Conservation (phyloP, 768 basidiomycete genomes). For the Coprinopsis cinerea region DNA sequence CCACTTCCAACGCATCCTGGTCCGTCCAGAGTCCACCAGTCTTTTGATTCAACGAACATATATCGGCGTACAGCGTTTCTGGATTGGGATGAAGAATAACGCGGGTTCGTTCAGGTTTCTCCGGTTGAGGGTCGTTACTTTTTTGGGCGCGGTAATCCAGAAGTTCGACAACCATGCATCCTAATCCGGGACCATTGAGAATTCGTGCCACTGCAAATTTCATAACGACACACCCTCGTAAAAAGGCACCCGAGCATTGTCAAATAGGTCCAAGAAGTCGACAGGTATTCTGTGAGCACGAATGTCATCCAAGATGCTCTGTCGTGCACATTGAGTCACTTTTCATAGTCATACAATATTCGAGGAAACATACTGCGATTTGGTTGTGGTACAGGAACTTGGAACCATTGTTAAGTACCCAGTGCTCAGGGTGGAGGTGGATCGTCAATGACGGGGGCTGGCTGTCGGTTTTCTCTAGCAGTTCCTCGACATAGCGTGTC, state of each 20-base stretch:
- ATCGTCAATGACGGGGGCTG: slow-evolving; percentile 73
- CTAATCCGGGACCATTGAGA: slow-evolving; percentile 29
- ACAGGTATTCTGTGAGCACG: slow-evolving; percentile 79
- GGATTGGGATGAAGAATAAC: slow-evolving; percentile 73
- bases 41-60: slow-evolving; percentile 63
- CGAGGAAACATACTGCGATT: slow-evolving; percentile 45
- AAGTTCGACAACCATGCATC: slow-evolving; percentile 82
- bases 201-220: neutral
- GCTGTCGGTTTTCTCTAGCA: slow-evolving; percentile 51
- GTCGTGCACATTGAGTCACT: neutral
- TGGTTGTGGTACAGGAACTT: slow-evolving; percentile 81
- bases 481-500: slow-evolving; percentile 56
- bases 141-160: slow-evolving; percentile 66
- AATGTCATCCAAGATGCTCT: slow-evolving; percentile 82
- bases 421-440: slow-evolving; percentile 72
- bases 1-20: slow-evolving; percentile 63
- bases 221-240: slow-evolving; percentile 63
- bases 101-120: slow-evolving; percentile 57
- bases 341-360: neutral
- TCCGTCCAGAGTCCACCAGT: slow-evolving; percentile 61
- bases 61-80: slow-evolving; percentile 76
- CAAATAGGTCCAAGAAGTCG: slow-evolving; percentile 79
- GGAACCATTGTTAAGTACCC: slow-evolving; percentile 75
- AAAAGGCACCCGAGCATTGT: slow-evolving; percentile 66
- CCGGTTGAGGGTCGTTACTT: slow-evolving; percentile 49